Percentiles rank a stretch among this genome's conserved stretches.
phyloP scores from a whole-genome alignment of 2,329 filamentous ascomycete species.

The Cercospora sesami region DNA sequence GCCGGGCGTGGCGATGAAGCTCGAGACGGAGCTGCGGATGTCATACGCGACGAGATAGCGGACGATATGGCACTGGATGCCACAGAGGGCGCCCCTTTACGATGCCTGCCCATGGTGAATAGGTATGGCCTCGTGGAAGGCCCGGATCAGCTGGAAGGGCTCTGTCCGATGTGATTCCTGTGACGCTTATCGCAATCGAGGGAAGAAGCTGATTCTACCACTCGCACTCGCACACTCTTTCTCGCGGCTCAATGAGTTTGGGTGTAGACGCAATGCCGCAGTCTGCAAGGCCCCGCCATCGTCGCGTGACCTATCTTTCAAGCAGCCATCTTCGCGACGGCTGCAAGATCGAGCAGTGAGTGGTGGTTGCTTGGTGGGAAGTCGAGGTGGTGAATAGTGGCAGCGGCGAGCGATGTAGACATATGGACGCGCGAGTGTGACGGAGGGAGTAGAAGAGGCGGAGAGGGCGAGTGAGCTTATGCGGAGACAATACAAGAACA shows the following conservation, averaged over 20 bases:
- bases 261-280: slow-evolving; percentile 9
- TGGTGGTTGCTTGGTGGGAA: slow-evolving; percentile 31
- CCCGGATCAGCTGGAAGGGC: not conserved
- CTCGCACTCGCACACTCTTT: not conserved
- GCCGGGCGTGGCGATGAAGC: slow-evolving; percentile 28
- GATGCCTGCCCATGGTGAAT: slow-evolving; percentile 31
- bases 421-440: too few species aligned
- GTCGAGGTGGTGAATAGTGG: too few species aligned
- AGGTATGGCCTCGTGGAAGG: not conserved
- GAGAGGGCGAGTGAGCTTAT: not conserved
- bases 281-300: slow-evolving; percentile 30
- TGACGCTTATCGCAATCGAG: not conserved
- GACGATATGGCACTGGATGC: slow-evolving; percentile 29
- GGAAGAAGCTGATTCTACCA: not conserved
- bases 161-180: not conserved
- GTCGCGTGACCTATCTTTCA: slow-evolving; percentile 39
- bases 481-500: not conserved
- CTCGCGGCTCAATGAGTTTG: not conserved
- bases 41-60: slow-evolving; percentile 28
- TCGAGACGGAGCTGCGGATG: slow-evolving; percentile 30
- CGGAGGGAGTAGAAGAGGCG: not conserved
- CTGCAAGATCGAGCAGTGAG: slow-evolving; percentile 28
- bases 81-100: slow-evolving; percentile 21
- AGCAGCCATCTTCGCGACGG: slow-evolving; percentile 45
- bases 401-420: too few species aligned